Base-by-base conservation (phyloP, 768 basidiomycete species). In the Royoungia palumana region DNA sequence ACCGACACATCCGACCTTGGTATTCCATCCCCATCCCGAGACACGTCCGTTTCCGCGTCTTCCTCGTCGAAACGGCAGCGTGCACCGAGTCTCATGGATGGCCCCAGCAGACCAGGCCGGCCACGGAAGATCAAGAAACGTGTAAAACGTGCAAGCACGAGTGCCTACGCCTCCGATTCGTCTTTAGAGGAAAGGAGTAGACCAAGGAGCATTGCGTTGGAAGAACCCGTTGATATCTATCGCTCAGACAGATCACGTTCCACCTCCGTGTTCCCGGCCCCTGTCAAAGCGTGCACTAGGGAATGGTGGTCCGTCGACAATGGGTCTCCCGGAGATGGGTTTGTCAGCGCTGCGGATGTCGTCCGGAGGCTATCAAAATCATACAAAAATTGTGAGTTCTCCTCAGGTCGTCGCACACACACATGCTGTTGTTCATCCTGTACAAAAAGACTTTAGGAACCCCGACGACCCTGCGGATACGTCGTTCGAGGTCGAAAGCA, bases 401-500 rank as follows among this genome's bases (percentile, higher is more conserved):
- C 32, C 30, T 11, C 35, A 20, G 5, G 20, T 36, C n/a, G 41
- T 30, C 8, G 35, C n/a, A n/a, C n/a, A 40, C 28, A 36, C 17
- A 30, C 40, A 21, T 28, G 21, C 30, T 56, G 37, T 13, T 14
- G 28, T 50, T 57, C 53, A 67, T 49, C 55, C 41, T 34, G 25
- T 22, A 19, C 38, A 13, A 44, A n/a, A 47, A 92, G 89, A 83
- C 65, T 92, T 92, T 59, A 74, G 62, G 50, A 88, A 92, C 58
- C 81, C 75, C 6, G 62, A 76, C 32, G 80, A 91, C 61, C 77
- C 79, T 8, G 59, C 69, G 14, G 87, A 91, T 67, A 76, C 50
- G 55, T 74, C 76, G 0, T 92, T 87, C 57, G 76, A 86, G 35
- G 80, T 81, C 3, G 78, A 78, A 43, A 55, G 75, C 46, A 81